These are phyloP conservation scores for Fusarium heterosporum DNA, from an alignment of 2,329 filamentous ascomycete species.

Conservation along the genomic window DNA sequence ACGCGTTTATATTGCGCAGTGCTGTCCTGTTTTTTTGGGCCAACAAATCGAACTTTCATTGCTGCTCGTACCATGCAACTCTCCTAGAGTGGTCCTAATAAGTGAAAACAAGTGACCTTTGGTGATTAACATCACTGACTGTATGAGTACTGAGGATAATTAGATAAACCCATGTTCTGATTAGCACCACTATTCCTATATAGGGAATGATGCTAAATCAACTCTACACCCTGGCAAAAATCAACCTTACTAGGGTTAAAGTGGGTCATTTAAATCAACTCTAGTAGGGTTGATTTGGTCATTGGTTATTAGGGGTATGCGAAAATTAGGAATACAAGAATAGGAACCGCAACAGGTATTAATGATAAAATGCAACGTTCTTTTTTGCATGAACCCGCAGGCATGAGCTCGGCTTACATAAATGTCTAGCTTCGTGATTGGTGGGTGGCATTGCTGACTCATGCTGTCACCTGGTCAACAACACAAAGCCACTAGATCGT, in stretches of 20 bases:
- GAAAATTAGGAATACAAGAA: too few species aligned
- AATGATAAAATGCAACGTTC: background rate
- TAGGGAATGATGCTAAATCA: too few species aligned
- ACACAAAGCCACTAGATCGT: background rate
- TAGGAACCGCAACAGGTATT: too few species aligned
- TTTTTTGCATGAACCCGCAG: background rate
- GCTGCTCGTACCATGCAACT: background rate
- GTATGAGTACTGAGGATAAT: too few species aligned
- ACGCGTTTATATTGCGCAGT: background rate
- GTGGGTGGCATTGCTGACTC: background rate
- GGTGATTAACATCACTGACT: background rate
- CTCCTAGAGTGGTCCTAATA: background rate
- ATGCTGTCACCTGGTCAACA: background rate
- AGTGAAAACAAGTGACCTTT: background rate
- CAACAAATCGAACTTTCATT: conserved; percentile 6
- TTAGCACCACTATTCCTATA: too few species aligned
- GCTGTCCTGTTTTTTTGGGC: background rate
- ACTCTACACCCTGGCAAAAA: background rate
- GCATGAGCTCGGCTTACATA: background rate
- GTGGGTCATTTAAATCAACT: background rate
- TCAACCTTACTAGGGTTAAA: background rate
- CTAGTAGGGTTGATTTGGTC: background rate
- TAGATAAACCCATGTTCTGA: too few species aligned
- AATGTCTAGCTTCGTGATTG: background rate
- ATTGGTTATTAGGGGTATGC: background rate